phyloP scores from a whole-genome alignment of 176 grass and related monocot species.

The Alloteropsis semialata region DNA sequence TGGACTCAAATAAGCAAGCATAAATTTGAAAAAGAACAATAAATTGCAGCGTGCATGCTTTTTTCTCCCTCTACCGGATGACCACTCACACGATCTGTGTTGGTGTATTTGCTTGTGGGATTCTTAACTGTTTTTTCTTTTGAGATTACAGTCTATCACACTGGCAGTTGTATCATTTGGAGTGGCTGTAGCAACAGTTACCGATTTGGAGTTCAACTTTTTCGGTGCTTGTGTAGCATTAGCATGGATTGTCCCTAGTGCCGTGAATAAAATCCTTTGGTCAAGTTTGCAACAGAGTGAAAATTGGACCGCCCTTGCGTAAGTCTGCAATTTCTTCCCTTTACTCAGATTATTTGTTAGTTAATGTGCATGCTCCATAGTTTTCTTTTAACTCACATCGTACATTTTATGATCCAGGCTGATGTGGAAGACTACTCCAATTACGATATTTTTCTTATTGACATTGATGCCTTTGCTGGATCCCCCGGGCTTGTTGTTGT shows the following conservation, averaged over 20 bases:
- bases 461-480: constrained; percentile 89
- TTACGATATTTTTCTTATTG: constrained; percentile 93
- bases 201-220: constrained; percentile 93
- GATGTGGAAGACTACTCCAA: constrained; percentile 97
- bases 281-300: constrained; percentile 86
- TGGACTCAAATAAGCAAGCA: background rate
- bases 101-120: constrained; percentile 8
- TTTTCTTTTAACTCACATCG: background rate
- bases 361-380: background rate
- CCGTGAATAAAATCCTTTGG: constrained; percentile 96
- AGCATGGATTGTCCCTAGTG: constrained; percentile 90
- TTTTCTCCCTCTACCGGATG: constrained; percentile 21
- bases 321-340: constrained; percentile 37
- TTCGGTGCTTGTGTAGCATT: constrained; percentile 90
- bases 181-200: constrained; percentile 84
- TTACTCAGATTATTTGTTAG: background rate
- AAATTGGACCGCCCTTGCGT: constrained; percentile 97
- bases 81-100: background rate
- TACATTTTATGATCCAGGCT: constrained; percentile 43
- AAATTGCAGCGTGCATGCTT: background rate
- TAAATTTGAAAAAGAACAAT: background rate
- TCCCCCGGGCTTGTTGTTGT: constrained; percentile 71
- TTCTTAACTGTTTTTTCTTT: background rate
- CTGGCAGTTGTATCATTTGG: constrained; percentile 69
- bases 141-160: constrained; percentile 57